A percentile compares a stretch with the other conserved stretches of the same genome.
phyloP scores from a whole-genome alignment of 169 alveolate species.

The Cyclospora cayetanensis region DNA sequence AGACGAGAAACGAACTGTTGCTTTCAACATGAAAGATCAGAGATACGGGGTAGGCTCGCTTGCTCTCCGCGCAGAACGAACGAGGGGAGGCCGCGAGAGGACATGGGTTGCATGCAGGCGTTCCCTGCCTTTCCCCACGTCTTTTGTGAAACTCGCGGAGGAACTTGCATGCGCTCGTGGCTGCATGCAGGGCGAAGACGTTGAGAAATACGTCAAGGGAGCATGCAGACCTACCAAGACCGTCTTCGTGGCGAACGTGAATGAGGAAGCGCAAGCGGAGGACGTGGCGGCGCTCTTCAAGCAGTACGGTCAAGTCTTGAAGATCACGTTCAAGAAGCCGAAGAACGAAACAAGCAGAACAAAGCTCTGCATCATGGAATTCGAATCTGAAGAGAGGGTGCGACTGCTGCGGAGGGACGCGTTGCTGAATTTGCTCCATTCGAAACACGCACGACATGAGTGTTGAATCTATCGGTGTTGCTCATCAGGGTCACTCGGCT shows the following conservation, averaged over 20 bases:
- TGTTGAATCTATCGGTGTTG: too few species aligned
- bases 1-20: constrained; percentile 57
- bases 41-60: constrained; percentile 63
- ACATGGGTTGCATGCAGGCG: too few species aligned
- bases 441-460: too few species aligned
- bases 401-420: too few species aligned
- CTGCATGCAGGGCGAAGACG: constrained; percentile 72
- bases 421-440: too few species aligned
- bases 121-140: too few species aligned
- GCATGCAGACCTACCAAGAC: constrained; percentile 81
- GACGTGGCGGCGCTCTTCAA: constrained; percentile 71
- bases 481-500: too few species aligned
- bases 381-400: constrained; percentile 61
- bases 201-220: constrained; percentile 77
- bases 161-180: neutral
- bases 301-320: constrained; percentile 73
- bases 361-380: constrained; percentile 70
- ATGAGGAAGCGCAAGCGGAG: constrained; percentile 76
- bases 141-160: neutral
- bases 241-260: constrained; percentile 77
- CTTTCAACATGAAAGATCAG: constrained; percentile 66
- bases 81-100: too few species aligned
- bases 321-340: constrained; percentile 51
- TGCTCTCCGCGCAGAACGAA: too few species aligned
- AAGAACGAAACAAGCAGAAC: constrained; percentile 65